Base-by-base conservation (phyloP, 2,329 filamentous ascomycete species). In the Colletotrichum liriopes region DNA sequence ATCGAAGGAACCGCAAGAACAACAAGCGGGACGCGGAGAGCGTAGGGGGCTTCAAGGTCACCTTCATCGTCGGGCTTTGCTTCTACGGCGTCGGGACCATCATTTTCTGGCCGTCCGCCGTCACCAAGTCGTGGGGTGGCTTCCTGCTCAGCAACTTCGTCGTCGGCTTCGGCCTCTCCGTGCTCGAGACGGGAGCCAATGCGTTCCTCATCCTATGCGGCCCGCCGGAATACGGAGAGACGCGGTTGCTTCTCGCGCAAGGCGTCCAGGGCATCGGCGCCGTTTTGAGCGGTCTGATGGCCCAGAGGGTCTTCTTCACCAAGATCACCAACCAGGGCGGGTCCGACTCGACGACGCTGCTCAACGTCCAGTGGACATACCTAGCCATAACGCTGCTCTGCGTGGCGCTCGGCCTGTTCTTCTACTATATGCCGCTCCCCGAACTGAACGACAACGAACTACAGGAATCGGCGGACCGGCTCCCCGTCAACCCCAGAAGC, bases 361-460 rank as follows among this genome's bases (percentile, higher is more conserved):
- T 93, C 73, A 91, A 93, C 73, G 93, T 96, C 1, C 94, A 96
- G 81, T 97, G 93, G 92, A 93, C 93, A 0, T 96, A 96, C 76
- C 87, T 96, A n/a, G 92, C 91, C 67, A 92, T 96, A 73, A 94
- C 93, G 0, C 85, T 93, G 32, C 91, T 95, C 67, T 93, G 93
- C 70, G 93, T 92, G 64, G 84, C 89, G 3, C 86, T 97, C 3
- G 93, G 91, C 0, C 83, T 92, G 4, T 89, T 92, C 78, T 92
- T 93, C 79, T 92, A 89, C 78, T 93, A 92, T 76, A 90, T 92
- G 85, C 90, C 90, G 0, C 82, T 92, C 2, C 90, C 90, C 0
- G 91, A 92, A 74, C 86, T 90, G 11, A 86, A 84, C 45, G 89
- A 91, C 73, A 80, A 81, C 23, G 89, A 90, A 73, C 84, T 91